Evolutionary conservation across 306 rosid genomes (phyloP).

Genomic region (Cucurbita pepo): DNA sequence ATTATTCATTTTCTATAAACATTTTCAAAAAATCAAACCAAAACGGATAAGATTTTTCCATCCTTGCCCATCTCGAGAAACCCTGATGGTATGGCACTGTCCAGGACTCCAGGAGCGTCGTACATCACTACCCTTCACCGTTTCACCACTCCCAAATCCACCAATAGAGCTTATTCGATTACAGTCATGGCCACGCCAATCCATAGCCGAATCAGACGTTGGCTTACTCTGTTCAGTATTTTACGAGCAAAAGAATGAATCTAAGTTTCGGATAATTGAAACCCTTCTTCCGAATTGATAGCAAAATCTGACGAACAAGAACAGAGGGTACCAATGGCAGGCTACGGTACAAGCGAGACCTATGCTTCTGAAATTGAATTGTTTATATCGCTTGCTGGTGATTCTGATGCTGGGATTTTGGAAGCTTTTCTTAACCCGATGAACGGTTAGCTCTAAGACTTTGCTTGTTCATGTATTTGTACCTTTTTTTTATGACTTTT

Average conservation of each 20-base stretch:
- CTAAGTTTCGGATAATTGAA: too few relatives aligned
- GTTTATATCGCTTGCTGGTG: conserved; percentile 60
- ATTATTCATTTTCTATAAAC: too few relatives aligned
- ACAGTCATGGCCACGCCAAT: conserved; percentile 24
- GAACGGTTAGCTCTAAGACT: too few relatives aligned
- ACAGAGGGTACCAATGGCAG: conserved; percentile 1
- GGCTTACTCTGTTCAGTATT: conserved; percentile 71
- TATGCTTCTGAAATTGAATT: conserved; percentile 55
- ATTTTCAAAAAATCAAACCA: too few relatives aligned
- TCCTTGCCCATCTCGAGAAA: too few relatives aligned
- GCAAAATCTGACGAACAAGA: neutral
- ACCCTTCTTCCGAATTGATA: conserved; percentile 28
- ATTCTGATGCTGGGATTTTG: conserved; percentile 35
- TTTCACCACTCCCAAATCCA: neutral
- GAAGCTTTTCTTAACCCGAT: conserved; percentile 43
- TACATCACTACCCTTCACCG: neutral
- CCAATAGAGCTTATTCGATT: neutral
- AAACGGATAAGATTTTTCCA: too few relatives aligned
- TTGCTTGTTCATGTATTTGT: too few relatives aligned
- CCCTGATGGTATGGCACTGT: neutral
- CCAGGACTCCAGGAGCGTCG: neutral
- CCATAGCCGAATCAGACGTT: conserved; percentile 53
- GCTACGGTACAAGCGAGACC: conserved; percentile 16
- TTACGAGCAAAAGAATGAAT: too few relatives aligned
- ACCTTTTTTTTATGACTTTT: too few relatives aligned